Percentiles rank a stretch among this genome's conserved stretches.
Evolutionary conservation across 2,329 filamentous ascomycete species (phyloP).

Genomic region (Sphaerostilbella broomeana): DNA sequence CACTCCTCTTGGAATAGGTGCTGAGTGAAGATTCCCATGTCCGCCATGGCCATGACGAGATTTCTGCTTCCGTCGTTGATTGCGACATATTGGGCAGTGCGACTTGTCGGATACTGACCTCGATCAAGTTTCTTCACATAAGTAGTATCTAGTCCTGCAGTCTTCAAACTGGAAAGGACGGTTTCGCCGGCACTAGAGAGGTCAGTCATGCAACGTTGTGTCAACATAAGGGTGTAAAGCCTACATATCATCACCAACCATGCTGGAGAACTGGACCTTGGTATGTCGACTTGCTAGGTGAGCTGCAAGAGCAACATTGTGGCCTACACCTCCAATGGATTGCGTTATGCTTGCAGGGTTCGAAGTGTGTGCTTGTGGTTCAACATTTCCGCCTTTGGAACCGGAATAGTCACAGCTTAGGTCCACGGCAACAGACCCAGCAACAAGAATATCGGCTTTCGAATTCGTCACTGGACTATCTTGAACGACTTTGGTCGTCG

Average conservation of each 20-base stretch:
- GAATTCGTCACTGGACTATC: slow-evolving; percentile 12
- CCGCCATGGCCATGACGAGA: slow-evolving; percentile 87
- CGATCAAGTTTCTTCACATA: slow-evolving; percentile 54
- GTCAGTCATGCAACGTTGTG: slow-evolving; percentile 4
- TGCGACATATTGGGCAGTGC: slow-evolving; percentile 87
- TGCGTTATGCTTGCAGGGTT: slow-evolving; percentile 78
- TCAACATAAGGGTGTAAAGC: slow-evolving; percentile 18
- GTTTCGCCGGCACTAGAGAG: slow-evolving; percentile 60
- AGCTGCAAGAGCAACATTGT: slow-evolving; percentile 83
- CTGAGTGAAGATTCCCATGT: slow-evolving; percentile 77
- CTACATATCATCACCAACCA: slow-evolving; percentile 71
- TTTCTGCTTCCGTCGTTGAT: slow-evolving; percentile 80
- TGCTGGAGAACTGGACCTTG: slow-evolving; percentile 68
- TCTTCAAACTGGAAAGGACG: slow-evolving; percentile 58
- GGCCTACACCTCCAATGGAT: slow-evolving; percentile 82
- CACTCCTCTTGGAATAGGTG: slow-evolving; percentile 50
- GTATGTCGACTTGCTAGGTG: slow-evolving; percentile 56
- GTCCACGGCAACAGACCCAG: slow-evolving; percentile 85
- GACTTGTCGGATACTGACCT: slow-evolving; percentile 43
- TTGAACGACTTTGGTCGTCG: slow-evolving; percentile 12
- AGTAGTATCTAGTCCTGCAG: slow-evolving; percentile 56
- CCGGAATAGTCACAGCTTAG: slow-evolving; percentile 68
- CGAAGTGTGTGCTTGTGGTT: slow-evolving; percentile 65
- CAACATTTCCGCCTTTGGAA: slow-evolving; percentile 21
- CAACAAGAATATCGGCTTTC: slow-evolving; percentile 67